Evolutionary conservation across 2,329 filamentous ascomycete species (phyloP), one percentile per base, ranked within the genome.

Genomic region (Huntiella decipiens): DNA sequence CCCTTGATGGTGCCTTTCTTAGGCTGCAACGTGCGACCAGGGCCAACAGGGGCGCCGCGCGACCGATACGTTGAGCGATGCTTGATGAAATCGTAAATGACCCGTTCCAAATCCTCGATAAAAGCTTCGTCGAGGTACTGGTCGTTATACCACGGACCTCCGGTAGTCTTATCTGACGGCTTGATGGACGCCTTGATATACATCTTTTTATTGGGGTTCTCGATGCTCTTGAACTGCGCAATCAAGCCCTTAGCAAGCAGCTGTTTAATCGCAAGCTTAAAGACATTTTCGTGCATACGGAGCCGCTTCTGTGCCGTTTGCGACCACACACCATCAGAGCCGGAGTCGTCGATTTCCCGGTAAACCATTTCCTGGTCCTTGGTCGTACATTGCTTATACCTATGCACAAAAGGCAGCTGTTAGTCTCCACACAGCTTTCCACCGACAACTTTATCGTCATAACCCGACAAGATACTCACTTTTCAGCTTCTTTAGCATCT

Each of bases 141-240:
- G 52, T 94, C 86, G 5, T 83, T 87, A 60, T 91, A 95, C 84
- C 88, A 98, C 6, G 85, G 82, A 1, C 91, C 91, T 41, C 91
- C 91, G 0, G 86, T 93, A 40, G 92, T 83, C 51, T 91, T 82
- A 51, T 95, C 87, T 45, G 80, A 84, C 0, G 91, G 88, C 8
- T 77, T 75, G 50, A 98, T 73, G 51, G 79, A 79, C 45, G 79
- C 76, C 56, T 94, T 79, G 71, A 98, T 93, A 68, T 91, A 98
- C 73, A 93, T 94, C 64, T 93, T 94, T 58, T 91, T 82, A 53
- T 79, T 82, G 22, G 85, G 84, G 57, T 82, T 79, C 63, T 93
- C 86, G 62, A 93, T 86, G 60, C 81, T 91, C 64, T 88, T 91
- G 64, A 96, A 86, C 48, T 79, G 77, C 56, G 82, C 82, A 60